Base-by-base conservation (phyloP, 345 rosid genomes). In the Ceriops zippeliana region DNA sequence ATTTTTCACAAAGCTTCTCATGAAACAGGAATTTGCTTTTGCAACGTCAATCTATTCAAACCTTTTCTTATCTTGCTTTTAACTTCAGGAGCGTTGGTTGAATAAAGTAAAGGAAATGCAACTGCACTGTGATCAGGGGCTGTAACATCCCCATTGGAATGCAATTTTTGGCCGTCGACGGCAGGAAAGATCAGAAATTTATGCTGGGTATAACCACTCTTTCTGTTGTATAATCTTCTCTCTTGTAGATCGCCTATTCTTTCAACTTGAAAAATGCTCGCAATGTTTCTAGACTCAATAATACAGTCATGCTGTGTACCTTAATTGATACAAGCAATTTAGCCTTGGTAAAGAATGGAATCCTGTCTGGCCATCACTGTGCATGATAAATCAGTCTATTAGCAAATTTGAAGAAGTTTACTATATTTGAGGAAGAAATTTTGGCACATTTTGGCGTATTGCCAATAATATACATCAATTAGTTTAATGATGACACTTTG, bases 61-160 rank as follows among this genome's bases (percentile, higher is more conserved):
- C 8, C 27, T 32, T 7, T 31, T 27, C 17, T 42, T 42, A 2
- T 60, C 65, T 27, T 30, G 63, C 62, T 58, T 30, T 47, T 11
- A 61, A 76, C 76, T 82, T 77, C 80, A 91, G 99, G 99, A 89
- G 74, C 80, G 58, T 76, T 89, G 87, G 74, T 68, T 88, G 72
- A 78, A 75, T 74, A 86, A 91, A 82, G 91, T 93, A 57, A 87
- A 79, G 75, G 90, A 86, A 57, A 86, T 89, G 97, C 95, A 87
- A 72, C 47, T 74, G 72, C 91, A 81, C 67, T 88, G 97, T 78
- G 87, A 88, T 63, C 87, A 84, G 31, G 97, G 99, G 46, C 80
- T 91, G 79, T 84, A 86, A 58, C 75, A 83, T 79, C 75, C 83
- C 75, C 81, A 81, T 30, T 73, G 66, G 73, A 75, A 62, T 60